These are phyloP conservation scores for Sindora glabra DNA, from an alignment of 306 rosid genomes.

Conservation along the genomic window DNA sequence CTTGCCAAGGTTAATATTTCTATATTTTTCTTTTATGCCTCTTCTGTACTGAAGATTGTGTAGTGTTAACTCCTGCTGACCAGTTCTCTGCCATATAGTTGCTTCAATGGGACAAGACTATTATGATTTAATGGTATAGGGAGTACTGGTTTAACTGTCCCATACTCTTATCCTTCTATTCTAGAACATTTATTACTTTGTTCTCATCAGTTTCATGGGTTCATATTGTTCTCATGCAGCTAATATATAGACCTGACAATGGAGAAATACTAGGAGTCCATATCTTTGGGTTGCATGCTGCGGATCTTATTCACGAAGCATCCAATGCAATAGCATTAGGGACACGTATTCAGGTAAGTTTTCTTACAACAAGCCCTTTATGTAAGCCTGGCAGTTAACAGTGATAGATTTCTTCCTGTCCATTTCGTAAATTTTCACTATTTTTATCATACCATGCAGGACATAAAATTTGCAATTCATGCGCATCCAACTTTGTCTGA, in stretches of 20 bases:
- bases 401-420: not conserved
- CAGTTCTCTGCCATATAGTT: not conserved
- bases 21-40: slow-evolving; percentile 2
- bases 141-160: not conserved
- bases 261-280: slow-evolving; percentile 98
- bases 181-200: not conserved
- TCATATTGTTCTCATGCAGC: slow-evolving; percentile 38
- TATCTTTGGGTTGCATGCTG: slow-evolving; percentile 98
- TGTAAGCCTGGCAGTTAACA: not conserved
- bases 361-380: not conserved
- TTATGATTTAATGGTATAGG: not conserved
- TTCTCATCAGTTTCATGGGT: not conserved
- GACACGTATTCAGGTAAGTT: slow-evolving; percentile 71
- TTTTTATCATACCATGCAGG: slow-evolving; percentile 41
- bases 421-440: not conserved
- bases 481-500: slow-evolving; percentile 97
- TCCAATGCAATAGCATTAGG: slow-evolving; percentile 91
- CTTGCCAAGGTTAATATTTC: slow-evolving; percentile 67
- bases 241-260: slow-evolving; percentile 95
- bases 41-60: not conserved
- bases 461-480: slow-evolving; percentile 77
- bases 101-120: not conserved
- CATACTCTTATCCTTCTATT: not conserved
- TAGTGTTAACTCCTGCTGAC: not conserved
- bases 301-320: slow-evolving; percentile 98